phyloP scores from a whole-genome alignment of 371 early-diverging fungal species.

The Mucor circinelloides region DNA sequence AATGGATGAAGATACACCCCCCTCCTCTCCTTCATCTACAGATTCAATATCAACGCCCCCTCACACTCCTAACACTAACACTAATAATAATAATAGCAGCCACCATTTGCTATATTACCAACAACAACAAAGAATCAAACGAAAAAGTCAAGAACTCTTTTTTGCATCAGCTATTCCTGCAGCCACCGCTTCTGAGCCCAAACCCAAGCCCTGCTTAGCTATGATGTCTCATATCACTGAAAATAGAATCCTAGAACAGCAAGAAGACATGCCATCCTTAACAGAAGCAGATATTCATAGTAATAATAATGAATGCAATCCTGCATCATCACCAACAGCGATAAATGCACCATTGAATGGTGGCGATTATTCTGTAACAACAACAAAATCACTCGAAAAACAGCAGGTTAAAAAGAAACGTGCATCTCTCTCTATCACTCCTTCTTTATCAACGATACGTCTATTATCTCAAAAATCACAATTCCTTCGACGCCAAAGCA shows the following conservation, averaged over 20 bases:
- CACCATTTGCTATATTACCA: not conserved
- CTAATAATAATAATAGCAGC: not conserved
- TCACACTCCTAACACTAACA: not conserved
- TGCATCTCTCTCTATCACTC: constrained; percentile 12
- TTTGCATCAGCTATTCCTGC: not conserved
- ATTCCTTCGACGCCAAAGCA: constrained; percentile 24
- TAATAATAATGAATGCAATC: not conserved
- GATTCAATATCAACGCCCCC: not conserved
- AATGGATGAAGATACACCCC: constrained; percentile 3
- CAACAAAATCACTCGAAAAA: not conserved
- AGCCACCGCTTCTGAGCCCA: not conserved
- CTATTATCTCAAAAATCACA: constrained; percentile 24
- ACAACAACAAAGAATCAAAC: not conserved
- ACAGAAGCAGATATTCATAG: not conserved
- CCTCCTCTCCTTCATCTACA: constrained; percentile 8
- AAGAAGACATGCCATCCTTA: not conserved
- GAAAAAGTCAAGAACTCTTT: not conserved
- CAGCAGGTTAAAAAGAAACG: constrained; percentile 15
- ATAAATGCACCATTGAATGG: not conserved
- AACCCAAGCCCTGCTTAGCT: not conserved
- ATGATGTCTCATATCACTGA: not conserved
- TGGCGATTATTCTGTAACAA: not conserved
- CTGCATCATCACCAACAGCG: not conserved
- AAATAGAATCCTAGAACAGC: not conserved
- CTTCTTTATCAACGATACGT: constrained; percentile 22